These are phyloP conservation scores for Colletotrichum plurivorum DNA, from an alignment of 2,329 filamentous ascomycete genomes.

Conservation along the genomic window DNA sequence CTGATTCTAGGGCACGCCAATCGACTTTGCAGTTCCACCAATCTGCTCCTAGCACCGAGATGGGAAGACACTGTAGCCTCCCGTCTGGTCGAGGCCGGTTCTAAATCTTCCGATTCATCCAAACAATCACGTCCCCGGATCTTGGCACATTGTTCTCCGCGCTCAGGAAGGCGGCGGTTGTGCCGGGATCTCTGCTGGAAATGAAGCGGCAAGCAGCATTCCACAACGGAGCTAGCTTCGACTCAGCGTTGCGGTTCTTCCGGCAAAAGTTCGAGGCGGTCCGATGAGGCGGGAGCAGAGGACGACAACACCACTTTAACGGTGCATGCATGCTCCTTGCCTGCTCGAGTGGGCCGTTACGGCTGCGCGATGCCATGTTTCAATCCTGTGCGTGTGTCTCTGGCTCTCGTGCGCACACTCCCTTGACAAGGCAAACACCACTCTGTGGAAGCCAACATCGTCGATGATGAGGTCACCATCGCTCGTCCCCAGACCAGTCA, in stretches of 20 bases:
- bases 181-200: conserved; percentile 11
- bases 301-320: not conserved
- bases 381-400: conserved; percentile 13
- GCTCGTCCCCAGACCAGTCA: conserved; percentile 8
- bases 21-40: conserved; percentile 34
- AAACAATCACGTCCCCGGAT: conserved; percentile 22
- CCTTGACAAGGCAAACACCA: conserved; percentile 9
- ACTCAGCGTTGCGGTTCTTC: not conserved
- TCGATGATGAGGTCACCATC: conserved; percentile 12
- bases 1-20: conserved; percentile 25
- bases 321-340: conserved; percentile 29
- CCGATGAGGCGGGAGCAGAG: conserved; percentile 6
- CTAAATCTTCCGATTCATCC: conserved; percentile 19
- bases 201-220: conserved; percentile 17
- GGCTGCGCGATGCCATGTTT: conserved; percentile 25
- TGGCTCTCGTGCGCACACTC: conserved; percentile 19
- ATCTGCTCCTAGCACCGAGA: conserved; percentile 30
- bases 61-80: conserved; percentile 8
- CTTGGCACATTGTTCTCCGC: conserved; percentile 32
- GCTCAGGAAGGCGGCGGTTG: conserved; percentile 10
- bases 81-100: conserved; percentile 15
- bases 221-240: not conserved
- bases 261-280: conserved; percentile 9
- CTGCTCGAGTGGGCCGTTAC: conserved; percentile 13
- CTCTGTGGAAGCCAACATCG: not conserved